Evolutionary conservation across 768 basidiomycete species (phyloP).

Genomic region (Phlebiopsis flavidoalba): DNA sequence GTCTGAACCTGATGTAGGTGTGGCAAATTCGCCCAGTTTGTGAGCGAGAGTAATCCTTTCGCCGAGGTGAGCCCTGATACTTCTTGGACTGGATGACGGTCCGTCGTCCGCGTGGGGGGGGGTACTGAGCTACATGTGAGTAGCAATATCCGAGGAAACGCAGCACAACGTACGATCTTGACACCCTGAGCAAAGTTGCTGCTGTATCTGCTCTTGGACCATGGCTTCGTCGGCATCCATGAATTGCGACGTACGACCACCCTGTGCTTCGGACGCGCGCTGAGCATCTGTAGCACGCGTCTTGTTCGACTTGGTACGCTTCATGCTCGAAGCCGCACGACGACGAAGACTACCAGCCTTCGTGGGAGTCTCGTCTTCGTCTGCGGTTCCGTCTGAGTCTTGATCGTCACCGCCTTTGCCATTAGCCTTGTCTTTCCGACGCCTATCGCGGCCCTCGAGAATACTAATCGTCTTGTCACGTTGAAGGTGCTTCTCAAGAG

Average conservation of each 20-base stretch:
- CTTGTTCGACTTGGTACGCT: constrained; percentile 26
- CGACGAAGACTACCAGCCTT: constrained; percentile 39
- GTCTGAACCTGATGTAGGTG: constrained; percentile 30
- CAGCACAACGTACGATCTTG: constrained; percentile 47
- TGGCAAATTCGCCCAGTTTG: constrained; percentile 32
- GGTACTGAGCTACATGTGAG: constrained; percentile 41
- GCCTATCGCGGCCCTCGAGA: constrained; percentile 65
- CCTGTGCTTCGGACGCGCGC: constrained; percentile 34
- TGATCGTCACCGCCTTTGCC: constrained; percentile 25
- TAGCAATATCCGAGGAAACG: not conserved
- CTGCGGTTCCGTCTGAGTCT: constrained; percentile 37
- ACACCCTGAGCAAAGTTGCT: constrained; percentile 74
- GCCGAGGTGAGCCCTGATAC: constrained; percentile 66
- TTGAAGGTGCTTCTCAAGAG: constrained; percentile 78
- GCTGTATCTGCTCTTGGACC: constrained; percentile 83
- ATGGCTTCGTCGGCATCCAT: constrained; percentile 86
- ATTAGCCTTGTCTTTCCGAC: constrained; percentile 18
- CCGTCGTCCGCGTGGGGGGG: constrained; percentile 50
- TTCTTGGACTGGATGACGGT: constrained; percentile 60
- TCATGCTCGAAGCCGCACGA: constrained; percentile 32
- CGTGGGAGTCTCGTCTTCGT: constrained; percentile 53
- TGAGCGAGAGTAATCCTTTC: constrained; percentile 31
- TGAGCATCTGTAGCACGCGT: constrained; percentile 14
- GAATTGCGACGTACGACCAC: constrained; percentile 71
- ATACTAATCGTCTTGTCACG: constrained; percentile 80